Base-by-base conservation (phyloP, 805 yeast species). In the Jamesozyma hellenica region DNA sequence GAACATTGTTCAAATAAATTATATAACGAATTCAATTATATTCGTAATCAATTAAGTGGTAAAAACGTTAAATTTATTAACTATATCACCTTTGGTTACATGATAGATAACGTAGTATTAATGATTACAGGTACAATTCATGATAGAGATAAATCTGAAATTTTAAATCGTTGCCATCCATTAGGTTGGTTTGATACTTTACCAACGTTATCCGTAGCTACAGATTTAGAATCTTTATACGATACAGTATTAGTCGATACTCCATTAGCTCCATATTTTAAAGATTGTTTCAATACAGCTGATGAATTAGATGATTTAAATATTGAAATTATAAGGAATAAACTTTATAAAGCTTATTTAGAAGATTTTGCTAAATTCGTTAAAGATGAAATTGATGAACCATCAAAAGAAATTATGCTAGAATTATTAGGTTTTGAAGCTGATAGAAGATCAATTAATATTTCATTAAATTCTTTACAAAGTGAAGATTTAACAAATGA, bases 161-260 rank as follows among this genome's bases (percentile, higher is more conserved):
- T 94, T 38, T 71, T 92, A 54, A 77, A 78, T 43, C 79, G 96
- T 58, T 87, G 96, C 60, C 95, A 92, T 60, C 98, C 98, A 0
- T 70, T 92, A 51, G 99, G 99, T 34, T 88, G 96, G 96, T 92
- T 92, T 56, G 98, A 92, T 52, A 90, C 97, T 7, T 74, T 92
- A 50, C 98, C 98, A 28, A 90, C 97, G 0, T 71, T 92, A 42
- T 76, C 92, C 13, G 92, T 90, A 36, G 96, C 97, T 35, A 86
- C 96, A 2, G 97, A 90, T 62, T 77, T 90, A 42, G 95, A 87
- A 53, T 77, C 92, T n/a, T 71, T 92, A 52, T 92, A 90, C 66
- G 82, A 82, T 53, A 83, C 94, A 1, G 98, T 92, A 12, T 69
- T 92, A 43, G 81, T 92, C 40, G 99, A 92, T 64, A 92, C 98